These are phyloP conservation scores for Kuraishia molischiana DNA, from an alignment of 805 yeast genomes.

Conservation along the genomic window DNA sequence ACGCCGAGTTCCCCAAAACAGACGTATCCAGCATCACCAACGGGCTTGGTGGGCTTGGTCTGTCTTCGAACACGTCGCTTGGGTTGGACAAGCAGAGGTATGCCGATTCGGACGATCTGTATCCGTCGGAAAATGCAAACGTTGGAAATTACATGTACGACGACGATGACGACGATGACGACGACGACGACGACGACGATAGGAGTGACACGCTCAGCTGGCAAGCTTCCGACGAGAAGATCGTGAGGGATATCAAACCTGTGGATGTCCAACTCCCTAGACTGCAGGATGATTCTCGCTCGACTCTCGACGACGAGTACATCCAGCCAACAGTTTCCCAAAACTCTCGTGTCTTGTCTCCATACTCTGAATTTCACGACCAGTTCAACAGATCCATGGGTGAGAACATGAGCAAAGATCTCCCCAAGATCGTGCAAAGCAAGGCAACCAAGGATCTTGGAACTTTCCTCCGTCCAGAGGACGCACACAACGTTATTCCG, in stretches of 20 bases:
- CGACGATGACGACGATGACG: conserved; percentile 1
- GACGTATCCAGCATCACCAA: neutral
- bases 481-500: neutral
- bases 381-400: conserved; percentile 18
- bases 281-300: neutral
- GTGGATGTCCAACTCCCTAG: neutral
- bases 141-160: neutral
- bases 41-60: conserved; percentile 1
- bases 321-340: neutral
- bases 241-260: neutral
- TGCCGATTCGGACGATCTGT: neutral
- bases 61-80: neutral
- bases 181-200: conserved; percentile 1
- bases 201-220: neutral
- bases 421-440: neutral
- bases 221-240: neutral
- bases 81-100: neutral
- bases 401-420: neutral
- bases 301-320: conserved; percentile 1
- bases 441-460: neutral
- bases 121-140: neutral
- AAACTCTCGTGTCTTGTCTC: conserved; percentile 15
- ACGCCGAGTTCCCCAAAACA: conserved; percentile 4
- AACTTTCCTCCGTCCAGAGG: neutral
- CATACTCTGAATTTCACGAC: conserved; percentile 23